A percentile compares a stretch with the other conserved stretches of the same genome.
Evolutionary conservation across 495 filamentous ascomycete species (phyloP).

Genomic region (Aspergillus sclerotioniger): DNA sequence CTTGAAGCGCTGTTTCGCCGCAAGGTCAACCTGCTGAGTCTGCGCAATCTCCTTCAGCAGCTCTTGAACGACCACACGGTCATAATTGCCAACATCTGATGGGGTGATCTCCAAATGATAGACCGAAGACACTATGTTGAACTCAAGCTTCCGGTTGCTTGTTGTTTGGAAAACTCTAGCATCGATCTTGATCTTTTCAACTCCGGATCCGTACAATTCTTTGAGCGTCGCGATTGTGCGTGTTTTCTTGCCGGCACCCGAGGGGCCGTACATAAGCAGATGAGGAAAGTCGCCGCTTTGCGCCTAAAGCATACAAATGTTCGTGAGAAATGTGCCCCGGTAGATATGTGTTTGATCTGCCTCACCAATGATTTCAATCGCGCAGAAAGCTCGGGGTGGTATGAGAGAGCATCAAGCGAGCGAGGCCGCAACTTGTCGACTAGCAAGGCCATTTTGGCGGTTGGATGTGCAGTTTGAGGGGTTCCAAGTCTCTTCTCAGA

Average conservation of each 20-base stretch:
- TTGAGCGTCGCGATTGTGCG: conserved; percentile 91
- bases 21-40: conserved; percentile 92
- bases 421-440: conserved; percentile 95
- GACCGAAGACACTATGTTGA: conserved; percentile 93
- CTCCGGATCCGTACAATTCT: conserved; percentile 86
- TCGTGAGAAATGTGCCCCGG: not conserved
- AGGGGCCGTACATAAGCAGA: conserved; percentile 92
- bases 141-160: conserved; percentile 94
- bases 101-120: conserved; percentile 99
- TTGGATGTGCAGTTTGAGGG: not conserved
- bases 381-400: conserved; percentile 84
- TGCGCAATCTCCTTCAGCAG: conserved; percentile 96
- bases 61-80: conserved; percentile 93
- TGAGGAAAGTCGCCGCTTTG: conserved; percentile 97
- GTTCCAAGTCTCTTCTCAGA: conserved; percentile 1
- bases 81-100: conserved; percentile 94
- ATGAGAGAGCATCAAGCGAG: conserved; percentile 79
- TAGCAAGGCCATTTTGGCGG: conserved; percentile 65
- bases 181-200: conserved; percentile 97
- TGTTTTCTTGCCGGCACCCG: conserved; percentile 96
- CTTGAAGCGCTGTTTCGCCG: conserved; percentile 90
- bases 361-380: conserved; percentile 83
- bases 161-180: conserved; percentile 93
- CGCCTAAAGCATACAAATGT: conserved; percentile 53
- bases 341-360: not conserved